phyloP scores from a whole-genome alignment of 2,329 filamentous ascomycete species.

The Sphaerulina vaccinii region DNA sequence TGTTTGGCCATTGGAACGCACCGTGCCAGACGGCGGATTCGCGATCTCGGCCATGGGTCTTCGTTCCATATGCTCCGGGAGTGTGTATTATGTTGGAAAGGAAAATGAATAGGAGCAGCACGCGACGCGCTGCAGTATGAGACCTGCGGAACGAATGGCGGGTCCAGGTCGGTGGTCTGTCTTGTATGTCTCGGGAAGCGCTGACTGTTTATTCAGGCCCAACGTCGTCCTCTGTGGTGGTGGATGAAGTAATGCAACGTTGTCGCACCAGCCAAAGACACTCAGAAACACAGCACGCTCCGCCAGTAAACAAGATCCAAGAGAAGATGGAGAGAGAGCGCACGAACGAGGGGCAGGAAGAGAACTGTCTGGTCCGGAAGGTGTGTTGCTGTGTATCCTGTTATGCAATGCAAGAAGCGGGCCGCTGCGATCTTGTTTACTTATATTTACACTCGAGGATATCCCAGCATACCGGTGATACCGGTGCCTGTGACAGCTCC shows the following conservation, averaged over 20 bases:
- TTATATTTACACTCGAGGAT: background rate
- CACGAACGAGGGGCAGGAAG: background rate
- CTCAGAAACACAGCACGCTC: background rate
- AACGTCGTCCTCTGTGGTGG: background rate
- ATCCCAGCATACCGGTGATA: background rate
- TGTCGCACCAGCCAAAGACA: background rate
- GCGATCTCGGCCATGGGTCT: constrained; percentile 44
- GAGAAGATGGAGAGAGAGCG: background rate
- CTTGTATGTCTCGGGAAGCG: constrained; percentile 21
- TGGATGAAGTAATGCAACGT: background rate
- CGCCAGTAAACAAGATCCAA: background rate
- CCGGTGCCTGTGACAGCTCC: no score
- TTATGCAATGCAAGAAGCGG: background rate
- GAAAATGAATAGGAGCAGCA: constrained; percentile 6
- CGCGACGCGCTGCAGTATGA: background rate
- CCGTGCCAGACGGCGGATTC: constrained; percentile 43
- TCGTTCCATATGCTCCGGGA: constrained; percentile 10
- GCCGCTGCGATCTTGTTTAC: background rate
- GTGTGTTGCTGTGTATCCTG: background rate
- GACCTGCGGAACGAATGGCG: constrained; percentile 16
- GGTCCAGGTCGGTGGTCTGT: background rate
- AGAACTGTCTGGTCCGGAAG: background rate
- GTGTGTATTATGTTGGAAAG: constrained; percentile 8
- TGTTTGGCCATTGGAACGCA: constrained; percentile 37
- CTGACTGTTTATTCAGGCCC: background rate